These are phyloP conservation scores for Scleroderma bovista DNA, from an alignment of 768 basidiomycete genomes.

Conservation along the genomic window DNA sequence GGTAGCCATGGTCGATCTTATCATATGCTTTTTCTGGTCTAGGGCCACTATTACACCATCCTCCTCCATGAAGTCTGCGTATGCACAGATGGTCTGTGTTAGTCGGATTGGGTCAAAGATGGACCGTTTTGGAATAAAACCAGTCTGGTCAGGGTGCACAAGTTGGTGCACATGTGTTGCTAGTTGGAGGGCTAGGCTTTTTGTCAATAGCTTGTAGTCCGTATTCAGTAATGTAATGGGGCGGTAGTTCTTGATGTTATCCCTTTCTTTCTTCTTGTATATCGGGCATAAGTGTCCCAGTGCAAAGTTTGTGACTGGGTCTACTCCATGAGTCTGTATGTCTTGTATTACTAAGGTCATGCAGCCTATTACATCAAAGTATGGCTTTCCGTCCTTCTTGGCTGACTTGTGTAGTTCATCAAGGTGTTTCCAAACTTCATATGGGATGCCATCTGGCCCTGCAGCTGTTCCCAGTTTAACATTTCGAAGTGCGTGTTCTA, in stretches of 20 bases:
- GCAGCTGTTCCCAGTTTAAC: no score
- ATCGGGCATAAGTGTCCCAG: no score
- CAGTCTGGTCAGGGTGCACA: slow-evolving; percentile 33
- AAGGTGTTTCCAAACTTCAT: no score
- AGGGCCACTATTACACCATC: slow-evolving; percentile 25
- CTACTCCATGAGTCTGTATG: no score
- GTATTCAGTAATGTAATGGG: slow-evolving; percentile 18
- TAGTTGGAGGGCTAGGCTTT: slow-evolving; percentile 15
- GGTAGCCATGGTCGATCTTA: slow-evolving; percentile 16
- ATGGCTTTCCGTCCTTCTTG: no score
- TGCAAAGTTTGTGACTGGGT: no score
- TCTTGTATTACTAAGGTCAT: no score
- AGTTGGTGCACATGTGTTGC: slow-evolving; percentile 14
- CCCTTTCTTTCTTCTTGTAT: neutral
- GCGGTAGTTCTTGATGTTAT: slow-evolving; percentile 26
- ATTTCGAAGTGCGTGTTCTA: no score
- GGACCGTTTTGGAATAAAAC: slow-evolving; percentile 23
- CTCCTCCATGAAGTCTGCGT: slow-evolving; percentile 13
- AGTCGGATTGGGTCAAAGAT: slow-evolving; percentile 30
- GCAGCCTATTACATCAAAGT: no score
- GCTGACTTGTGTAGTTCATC: no score
- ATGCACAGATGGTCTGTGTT: slow-evolving; percentile 16
- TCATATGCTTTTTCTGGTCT: slow-evolving; percentile 34
- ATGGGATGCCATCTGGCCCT: no score
- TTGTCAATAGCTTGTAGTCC: slow-evolving; percentile 21